Percentiles rank a stretch among this genome's conserved stretches.
Evolutionary conservation across 495 filamentous ascomycete species (phyloP).

Genomic region (Glonium stellatum): DNA sequence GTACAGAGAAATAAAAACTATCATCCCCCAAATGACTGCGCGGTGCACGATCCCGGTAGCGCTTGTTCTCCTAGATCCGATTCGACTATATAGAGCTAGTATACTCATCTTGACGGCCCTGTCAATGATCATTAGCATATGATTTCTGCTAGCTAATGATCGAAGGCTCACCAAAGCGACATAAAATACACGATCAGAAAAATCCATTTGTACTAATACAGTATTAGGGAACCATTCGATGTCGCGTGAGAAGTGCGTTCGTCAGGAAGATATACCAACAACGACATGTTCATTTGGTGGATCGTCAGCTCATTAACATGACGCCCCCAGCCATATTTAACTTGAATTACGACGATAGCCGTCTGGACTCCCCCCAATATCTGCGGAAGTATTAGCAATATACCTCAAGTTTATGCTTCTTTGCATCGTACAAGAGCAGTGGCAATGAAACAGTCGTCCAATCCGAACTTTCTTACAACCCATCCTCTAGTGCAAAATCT

Average conservation of each 20-base stretch:
- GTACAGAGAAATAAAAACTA: not conserved
- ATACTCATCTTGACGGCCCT: constrained; percentile 20
- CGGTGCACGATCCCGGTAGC: not conserved
- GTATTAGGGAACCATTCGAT: not conserved
- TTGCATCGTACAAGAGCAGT: no score
- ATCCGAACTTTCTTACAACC: no score
- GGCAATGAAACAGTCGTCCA: no score
- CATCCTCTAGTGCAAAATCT: not conserved
- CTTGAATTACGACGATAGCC: no score
- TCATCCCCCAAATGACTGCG: not conserved
- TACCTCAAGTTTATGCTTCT: no score
- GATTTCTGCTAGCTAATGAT: not conserved
- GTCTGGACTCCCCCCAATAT: no score
- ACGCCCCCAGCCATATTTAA: no score
- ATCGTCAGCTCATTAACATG: no score
- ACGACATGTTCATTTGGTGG: no score
- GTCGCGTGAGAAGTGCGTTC: no score
- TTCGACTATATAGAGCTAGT: constrained; percentile 9
- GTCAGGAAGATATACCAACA: no score
- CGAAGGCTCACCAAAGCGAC: constrained; percentile 1
- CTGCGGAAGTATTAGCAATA: no score
- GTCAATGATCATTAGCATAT: not conserved
- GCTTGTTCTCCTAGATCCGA: constrained; percentile 6
- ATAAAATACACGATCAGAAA: constrained; percentile 8
- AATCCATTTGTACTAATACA: constrained; percentile 12